phyloP scores from a whole-genome alignment of 805 yeast genomes.

The Komagataella pseudopastoris region DNA sequence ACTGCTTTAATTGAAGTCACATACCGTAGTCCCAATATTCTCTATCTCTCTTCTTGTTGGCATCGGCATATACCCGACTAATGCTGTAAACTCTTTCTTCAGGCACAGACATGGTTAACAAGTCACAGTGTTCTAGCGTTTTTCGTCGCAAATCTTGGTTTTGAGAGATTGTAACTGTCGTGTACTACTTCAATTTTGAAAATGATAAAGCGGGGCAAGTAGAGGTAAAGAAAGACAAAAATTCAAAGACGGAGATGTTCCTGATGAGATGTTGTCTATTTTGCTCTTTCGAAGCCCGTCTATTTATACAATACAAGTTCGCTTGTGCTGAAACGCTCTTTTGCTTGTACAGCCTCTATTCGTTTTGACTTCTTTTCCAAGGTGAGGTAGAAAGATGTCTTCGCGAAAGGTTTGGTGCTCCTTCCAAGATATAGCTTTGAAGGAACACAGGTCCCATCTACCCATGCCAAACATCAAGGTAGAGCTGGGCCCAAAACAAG shows the following conservation, averaged over 20 bases:
- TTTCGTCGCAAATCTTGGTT: background rate
- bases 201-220: background rate
- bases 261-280: too few relatives aligned
- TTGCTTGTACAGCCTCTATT: too few relatives aligned
- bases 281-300: too few relatives aligned
- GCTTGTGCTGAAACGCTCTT: background rate
- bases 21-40: constrained; percentile 67
- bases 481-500: background rate
- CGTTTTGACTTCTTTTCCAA: background rate
- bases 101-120: constrained; percentile 1
- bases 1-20: background rate
- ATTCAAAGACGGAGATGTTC: too few relatives aligned
- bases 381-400: background rate
- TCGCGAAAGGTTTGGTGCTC: background rate
- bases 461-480: background rate
- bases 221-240: background rate
- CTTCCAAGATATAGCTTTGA: background rate
- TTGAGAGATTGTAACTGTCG: background rate
- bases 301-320: background rate
- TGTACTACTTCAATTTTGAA: background rate
- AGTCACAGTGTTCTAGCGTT: background rate
- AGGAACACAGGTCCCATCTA: background rate
- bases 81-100: constrained; percentile 1
- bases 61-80: constrained; percentile 60
- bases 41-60: constrained; percentile 49